These are phyloP conservation scores for Chimonanthus praecox DNA, from an alignment of 164 flowering plant species.

Conservation along the genomic window DNA sequence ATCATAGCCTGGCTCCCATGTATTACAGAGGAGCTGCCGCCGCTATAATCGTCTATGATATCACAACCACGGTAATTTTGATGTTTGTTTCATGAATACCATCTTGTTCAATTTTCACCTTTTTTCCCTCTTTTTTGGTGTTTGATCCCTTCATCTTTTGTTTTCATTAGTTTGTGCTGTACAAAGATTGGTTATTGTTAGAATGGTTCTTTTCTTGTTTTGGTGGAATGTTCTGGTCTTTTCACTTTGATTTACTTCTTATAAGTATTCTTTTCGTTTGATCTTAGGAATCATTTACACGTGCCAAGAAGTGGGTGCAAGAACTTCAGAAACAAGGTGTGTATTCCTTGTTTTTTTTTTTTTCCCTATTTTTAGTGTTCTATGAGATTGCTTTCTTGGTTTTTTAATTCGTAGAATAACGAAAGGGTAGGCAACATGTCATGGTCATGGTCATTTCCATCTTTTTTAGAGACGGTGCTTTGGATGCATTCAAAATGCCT, in stretches of 20 bases:
- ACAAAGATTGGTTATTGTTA: neutral
- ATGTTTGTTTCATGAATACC: neutral
- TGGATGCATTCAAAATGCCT: neutral
- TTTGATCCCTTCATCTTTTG: neutral
- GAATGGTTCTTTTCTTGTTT: neutral
- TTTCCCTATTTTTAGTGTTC: neutral
- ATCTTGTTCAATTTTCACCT: neutral
- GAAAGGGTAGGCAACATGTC: neutral
- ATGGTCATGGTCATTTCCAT: neutral
- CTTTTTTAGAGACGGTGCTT: neutral
- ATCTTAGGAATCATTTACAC: conserved; percentile 46
- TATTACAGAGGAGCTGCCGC: conserved; percentile 76
- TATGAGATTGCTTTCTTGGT: neutral
- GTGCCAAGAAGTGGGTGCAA: conserved; percentile 71
- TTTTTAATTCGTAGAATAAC: neutral
- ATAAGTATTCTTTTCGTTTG: conserved; percentile 3
- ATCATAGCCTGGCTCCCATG: conserved; percentile 78
- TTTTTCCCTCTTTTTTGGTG: neutral
- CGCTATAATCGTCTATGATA: conserved; percentile 64
- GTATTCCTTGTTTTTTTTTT: neutral
- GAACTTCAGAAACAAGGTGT: conserved; percentile 67
- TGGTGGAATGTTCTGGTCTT: neutral
- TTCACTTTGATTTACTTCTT: neutral
- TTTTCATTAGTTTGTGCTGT: neutral
- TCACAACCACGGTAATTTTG: conserved; percentile 37